Percentiles rank a stretch among this genome's conserved stretches.
These are phyloP conservation scores for Amaranthus tricolor DNA, from an alignment of 179 eudicot genomes.

Conservation along the genomic window DNA sequence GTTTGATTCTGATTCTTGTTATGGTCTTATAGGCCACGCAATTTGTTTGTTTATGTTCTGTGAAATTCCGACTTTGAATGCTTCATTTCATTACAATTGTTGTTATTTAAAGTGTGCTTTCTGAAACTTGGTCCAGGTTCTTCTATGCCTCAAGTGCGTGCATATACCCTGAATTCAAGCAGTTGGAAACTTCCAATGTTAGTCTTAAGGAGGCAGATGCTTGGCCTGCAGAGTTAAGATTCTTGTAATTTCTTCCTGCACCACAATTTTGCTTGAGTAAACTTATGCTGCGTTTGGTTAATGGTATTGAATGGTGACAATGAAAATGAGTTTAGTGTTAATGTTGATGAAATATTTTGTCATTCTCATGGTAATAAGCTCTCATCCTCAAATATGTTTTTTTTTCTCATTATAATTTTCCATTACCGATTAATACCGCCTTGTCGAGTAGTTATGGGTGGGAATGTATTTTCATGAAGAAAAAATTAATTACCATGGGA, in stretches of 20 bases:
- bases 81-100: neutral
- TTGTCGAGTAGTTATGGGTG: too few species aligned
- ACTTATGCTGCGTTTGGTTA: too few species aligned
- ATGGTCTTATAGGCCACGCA: conserved; percentile 11
- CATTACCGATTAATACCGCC: too few species aligned
- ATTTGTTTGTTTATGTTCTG: neutral
- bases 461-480: too few species aligned
- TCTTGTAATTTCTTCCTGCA: neutral
- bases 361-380: too few species aligned
- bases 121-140: conserved; percentile 45
- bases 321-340: too few species aligned
- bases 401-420: too few species aligned
- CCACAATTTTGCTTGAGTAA: neutral
- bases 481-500: too few species aligned
- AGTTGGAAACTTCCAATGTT: conserved; percentile 86
- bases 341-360: too few species aligned
- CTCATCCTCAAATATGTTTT: too few species aligned
- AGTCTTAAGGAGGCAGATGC: conserved; percentile 98
- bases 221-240: conserved; percentile 93
- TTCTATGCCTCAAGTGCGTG: conserved; percentile 97
- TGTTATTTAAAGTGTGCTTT: neutral
- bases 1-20: conserved; percentile 30
- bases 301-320: too few species aligned
- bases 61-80: neutral
- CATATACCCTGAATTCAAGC: conserved; percentile 98